Percentiles rank a stretch among this genome's conserved stretches.
phyloP scores from a whole-genome alignment of 257 asterid genomes.

The Nicotiana tomentosiformis region DNA sequence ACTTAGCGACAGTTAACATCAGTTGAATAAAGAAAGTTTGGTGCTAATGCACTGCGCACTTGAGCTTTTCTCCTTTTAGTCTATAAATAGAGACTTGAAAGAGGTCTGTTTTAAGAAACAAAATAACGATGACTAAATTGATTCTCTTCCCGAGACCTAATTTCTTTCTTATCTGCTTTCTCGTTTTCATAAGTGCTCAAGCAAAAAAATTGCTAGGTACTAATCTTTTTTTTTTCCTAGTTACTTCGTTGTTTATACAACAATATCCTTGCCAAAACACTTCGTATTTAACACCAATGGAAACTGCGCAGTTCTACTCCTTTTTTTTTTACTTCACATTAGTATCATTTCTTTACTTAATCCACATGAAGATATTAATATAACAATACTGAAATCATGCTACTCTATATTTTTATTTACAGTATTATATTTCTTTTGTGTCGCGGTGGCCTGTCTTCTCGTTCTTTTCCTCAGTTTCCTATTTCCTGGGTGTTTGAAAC shows the following conservation, averaged over 20 bases:
- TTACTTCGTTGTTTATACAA: background rate
- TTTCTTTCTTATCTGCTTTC: constrained; percentile 2
- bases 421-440: too few relatives aligned
- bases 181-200: constrained; percentile 4
- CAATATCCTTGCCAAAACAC: background rate
- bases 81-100: constrained; percentile 11
- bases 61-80: background rate
- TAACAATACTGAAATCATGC: too few relatives aligned
- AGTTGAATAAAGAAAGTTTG: background rate
- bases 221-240: background rate
- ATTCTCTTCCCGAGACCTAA: background rate
- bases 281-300: too few relatives aligned
- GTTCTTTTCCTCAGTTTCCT: too few relatives aligned
- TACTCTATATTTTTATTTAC: too few relatives aligned
- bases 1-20: background rate
- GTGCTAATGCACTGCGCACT: background rate
- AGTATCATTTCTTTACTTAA: background rate
- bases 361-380: background rate
- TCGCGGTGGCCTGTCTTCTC: too few relatives aligned
- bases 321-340: background rate
- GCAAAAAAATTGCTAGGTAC: constrained; percentile 26
- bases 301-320: background rate
- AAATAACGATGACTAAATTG: background rate
- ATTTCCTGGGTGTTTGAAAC: too few relatives aligned
- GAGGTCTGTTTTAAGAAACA: background rate